Percentiles rank a stretch among this genome's conserved stretches.
phyloP scores from a whole-genome alignment of 768 basidiomycete species.

The Rhodotorula kratochvilovae region DNA sequence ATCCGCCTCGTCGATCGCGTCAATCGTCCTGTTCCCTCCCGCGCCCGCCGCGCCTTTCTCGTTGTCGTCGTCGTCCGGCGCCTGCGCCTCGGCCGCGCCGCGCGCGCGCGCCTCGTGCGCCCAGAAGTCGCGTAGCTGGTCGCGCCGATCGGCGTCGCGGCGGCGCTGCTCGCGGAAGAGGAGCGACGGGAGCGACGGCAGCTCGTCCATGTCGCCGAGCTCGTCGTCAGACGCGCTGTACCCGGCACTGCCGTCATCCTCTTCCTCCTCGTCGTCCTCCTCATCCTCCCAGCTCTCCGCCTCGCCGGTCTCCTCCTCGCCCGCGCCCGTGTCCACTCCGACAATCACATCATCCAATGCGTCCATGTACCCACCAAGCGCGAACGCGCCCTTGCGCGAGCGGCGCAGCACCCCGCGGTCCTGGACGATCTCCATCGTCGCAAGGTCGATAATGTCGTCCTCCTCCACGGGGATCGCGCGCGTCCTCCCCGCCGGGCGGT shows the following conservation, averaged over 20 bases:
- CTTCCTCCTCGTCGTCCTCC: slow-evolving; percentile 5
- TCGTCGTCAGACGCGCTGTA: slow-evolving; percentile 20
- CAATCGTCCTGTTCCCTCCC: background rate
- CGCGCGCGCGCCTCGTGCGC: slow-evolving; percentile 4
- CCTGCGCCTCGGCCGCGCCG: background rate
- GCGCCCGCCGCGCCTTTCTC: no score
- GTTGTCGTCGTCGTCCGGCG: background rate
- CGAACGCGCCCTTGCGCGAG: slow-evolving; percentile 13
- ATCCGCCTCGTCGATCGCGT: background rate
- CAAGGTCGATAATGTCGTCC: slow-evolving; percentile 38
- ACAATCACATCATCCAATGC: background rate
- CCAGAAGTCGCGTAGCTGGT: slow-evolving; percentile 11
- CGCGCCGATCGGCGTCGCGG: background rate
- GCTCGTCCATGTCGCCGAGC: slow-evolving; percentile 19
- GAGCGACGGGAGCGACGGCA: slow-evolving; percentile 7
- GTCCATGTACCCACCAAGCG: slow-evolving; percentile 18
- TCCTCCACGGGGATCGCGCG: slow-evolving; percentile 29
- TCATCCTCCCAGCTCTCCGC: background rate
- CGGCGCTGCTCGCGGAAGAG: slow-evolving; percentile 18
- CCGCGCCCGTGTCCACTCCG: slow-evolving; percentile 2
- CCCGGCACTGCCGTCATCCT: slow-evolving; percentile 1
- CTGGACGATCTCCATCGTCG: slow-evolving; percentile 13
- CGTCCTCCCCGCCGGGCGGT: slow-evolving; percentile 13
- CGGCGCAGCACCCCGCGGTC: slow-evolving; percentile 29
- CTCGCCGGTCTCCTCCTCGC: background rate